These are phyloP conservation scores for Ceratocystis huliohia DNA, from an alignment of 2,329 filamentous ascomycete species.

Conservation along the genomic window DNA sequence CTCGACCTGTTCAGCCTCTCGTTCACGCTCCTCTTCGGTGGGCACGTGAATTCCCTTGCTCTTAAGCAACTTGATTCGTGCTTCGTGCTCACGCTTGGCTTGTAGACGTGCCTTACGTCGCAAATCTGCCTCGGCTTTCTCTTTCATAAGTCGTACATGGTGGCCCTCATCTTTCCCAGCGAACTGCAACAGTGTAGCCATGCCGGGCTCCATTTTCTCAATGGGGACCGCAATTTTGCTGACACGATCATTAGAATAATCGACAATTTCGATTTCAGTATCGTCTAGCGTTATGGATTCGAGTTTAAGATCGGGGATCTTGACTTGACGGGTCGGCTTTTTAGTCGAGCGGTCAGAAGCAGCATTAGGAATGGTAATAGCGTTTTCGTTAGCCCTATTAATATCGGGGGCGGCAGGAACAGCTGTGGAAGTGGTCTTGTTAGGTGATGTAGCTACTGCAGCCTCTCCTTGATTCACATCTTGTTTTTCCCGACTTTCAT, in stretches of 20 bases:
- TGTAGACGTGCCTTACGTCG: constrained; percentile 65
- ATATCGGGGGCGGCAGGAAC: neutral
- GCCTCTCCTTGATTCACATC: constrained; percentile 11
- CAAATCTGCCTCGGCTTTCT: constrained; percentile 55
- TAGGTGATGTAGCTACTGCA: neutral
- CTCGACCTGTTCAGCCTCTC: constrained; percentile 71
- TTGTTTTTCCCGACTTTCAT: neutral
- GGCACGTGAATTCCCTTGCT: constrained; percentile 71
- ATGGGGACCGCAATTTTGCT: constrained; percentile 24
- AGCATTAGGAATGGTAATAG: constrained; percentile 21
- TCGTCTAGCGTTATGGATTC: constrained; percentile 31
- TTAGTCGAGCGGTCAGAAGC: constrained; percentile 22
- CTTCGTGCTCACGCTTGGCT: constrained; percentile 62
- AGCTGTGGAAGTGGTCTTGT: constrained; percentile 19
- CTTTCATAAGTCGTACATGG: constrained; percentile 28
- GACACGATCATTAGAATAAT: constrained; percentile 25
- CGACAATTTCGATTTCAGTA: constrained; percentile 54
- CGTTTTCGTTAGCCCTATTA: constrained; percentile 26
- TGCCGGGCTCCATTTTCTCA: constrained; percentile 33
- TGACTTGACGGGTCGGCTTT: constrained; percentile 23
- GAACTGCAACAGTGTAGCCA: constrained; percentile 43
- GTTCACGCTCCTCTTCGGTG: constrained; percentile 74
- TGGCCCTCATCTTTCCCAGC: constrained; percentile 25
- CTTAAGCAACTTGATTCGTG: constrained; percentile 62
- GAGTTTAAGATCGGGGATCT: constrained; percentile 26